Percentiles rank a stretch among this genome's conserved stretches.
Conservation (phyloP, 345 rosid genomes). For the Hibiscus tridactylites region DNA sequence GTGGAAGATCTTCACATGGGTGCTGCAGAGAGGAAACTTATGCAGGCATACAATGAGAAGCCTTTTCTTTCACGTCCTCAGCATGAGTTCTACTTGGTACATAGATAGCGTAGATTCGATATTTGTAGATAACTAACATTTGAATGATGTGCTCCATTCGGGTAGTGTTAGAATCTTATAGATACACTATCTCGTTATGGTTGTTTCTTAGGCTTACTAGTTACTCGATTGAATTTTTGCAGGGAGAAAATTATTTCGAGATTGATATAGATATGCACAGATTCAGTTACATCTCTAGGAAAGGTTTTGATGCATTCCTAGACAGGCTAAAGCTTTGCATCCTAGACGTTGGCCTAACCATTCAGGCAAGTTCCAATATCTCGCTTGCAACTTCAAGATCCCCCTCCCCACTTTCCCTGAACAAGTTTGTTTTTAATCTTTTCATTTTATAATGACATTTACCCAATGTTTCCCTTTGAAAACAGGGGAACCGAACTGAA, state of each 20-base stretch:
- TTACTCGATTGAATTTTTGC: constrained; percentile 8
- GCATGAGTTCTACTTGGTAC: constrained; percentile 68
- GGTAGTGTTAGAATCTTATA: background rate
- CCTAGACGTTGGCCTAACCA: constrained; percentile 89
- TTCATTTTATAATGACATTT: constrained; percentile 5
- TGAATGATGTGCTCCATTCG: background rate
- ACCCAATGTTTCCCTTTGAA: constrained; percentile 3
- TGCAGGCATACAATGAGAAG: constrained; percentile 96
- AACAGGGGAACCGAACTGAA: constrained; percentile 82
- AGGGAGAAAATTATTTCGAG: constrained; percentile 91
- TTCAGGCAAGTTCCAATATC: constrained; percentile 45
- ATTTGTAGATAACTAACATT: background rate
- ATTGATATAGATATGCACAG: constrained; percentile 95
- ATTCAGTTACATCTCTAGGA: constrained; percentile 83
- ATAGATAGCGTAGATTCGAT: background rate
- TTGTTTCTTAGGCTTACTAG: background rate
- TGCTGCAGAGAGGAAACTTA: constrained; percentile 83
- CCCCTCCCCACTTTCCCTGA: background rate
- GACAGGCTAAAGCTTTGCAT: constrained; percentile 64
- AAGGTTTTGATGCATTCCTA: constrained; percentile 81
- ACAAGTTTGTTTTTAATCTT: background rate
- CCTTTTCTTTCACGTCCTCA: constrained; percentile 99
- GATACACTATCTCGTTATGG: background rate
- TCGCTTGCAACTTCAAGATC: background rate
- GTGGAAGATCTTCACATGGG: constrained; percentile 85